A percentile compares a stretch with the other conserved stretches of the same genome.
Conservation (phyloP, 164 flowering plant genomes). For the grape (Vitis vinifera) region ASM3070453v1 NC_081810.1:6545001-6545500, state of each 20-base stretch:
- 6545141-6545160: conserved; percentile 11
- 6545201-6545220: conserved; percentile 23
- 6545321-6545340: no score
- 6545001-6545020: no score
- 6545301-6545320: no score
- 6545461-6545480: no score
- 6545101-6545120: conserved; percentile 10
- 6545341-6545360: background rate
- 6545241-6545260: conserved; percentile 9
- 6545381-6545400: background rate
- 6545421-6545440: background rate
- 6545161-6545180: conserved; percentile 6
- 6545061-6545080: background rate
- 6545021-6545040: no score
- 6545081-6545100: conserved; percentile 12
- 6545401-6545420: background rate
- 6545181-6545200: conserved; percentile 29
- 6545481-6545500: no score
- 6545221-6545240: conserved; percentile 4
- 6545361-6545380: background rate
- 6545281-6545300: background rate
- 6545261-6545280: conserved; percentile 27
- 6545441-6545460: background rate
- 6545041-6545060: no score
- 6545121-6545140: conserved; percentile 3